Conservation (phyloP, 768 basidiomycete genomes). For the Lentinula boryana region DNA sequence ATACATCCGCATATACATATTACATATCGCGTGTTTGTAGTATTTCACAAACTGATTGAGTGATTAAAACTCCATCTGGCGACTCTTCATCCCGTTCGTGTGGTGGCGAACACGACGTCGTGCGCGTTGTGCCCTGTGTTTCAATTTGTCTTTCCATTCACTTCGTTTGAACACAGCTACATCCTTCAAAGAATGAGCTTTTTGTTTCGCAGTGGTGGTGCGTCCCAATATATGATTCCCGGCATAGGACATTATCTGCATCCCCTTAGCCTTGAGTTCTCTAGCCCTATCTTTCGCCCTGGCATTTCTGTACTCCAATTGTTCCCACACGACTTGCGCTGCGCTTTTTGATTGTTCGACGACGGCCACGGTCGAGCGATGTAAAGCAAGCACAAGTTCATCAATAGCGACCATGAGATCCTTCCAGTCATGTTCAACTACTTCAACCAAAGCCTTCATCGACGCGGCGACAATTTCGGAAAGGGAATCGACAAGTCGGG, state of each 20-base stretch:
- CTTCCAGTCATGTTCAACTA: slow-evolving; percentile 45
- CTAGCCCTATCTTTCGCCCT: slow-evolving; percentile 47
- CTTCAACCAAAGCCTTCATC: slow-evolving; percentile 34
- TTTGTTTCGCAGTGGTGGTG: slow-evolving; percentile 35
- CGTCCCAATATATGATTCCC: slow-evolving; percentile 33
- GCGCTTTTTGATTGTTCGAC: slow-evolving; percentile 45
- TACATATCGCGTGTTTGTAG: background rate
- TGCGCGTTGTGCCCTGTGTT: background rate
- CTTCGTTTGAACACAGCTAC: slow-evolving; percentile 25
- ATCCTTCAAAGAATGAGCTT: slow-evolving; percentile 36
- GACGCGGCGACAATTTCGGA: slow-evolving; percentile 43
- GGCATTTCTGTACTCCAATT: slow-evolving; percentile 42
- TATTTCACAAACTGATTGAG: background rate
- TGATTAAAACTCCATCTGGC: background rate
- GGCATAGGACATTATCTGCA: slow-evolving; percentile 37
- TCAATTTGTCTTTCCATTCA: slow-evolving; percentile 22
- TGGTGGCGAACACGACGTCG: background rate
- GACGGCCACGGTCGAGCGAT: slow-evolving; percentile 39
- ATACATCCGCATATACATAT: background rate
- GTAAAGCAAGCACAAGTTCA: slow-evolving; percentile 45
- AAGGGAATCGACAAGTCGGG: slow-evolving; percentile 38
- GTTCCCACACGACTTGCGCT: slow-evolving; percentile 36
- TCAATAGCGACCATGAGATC: slow-evolving; percentile 58
- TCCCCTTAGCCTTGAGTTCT: slow-evolving; percentile 44
- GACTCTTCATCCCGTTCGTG: background rate